phyloP scores from a whole-genome alignment of 805 yeast genomes.

The Wickerhamiella bombiphila region DNA sequence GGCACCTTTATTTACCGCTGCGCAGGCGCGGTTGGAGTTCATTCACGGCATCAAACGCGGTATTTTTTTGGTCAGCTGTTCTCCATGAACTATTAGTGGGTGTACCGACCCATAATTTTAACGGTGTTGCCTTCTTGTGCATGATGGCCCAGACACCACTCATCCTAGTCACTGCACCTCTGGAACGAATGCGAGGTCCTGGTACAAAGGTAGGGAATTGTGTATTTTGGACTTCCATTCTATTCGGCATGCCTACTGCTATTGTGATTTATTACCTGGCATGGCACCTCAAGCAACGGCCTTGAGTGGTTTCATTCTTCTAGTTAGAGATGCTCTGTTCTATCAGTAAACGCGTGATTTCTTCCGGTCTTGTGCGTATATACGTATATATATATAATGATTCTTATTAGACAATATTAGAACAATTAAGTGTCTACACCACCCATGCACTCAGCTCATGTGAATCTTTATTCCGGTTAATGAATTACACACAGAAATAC shows the following conservation, averaged over 20 bases:
- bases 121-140: conserved; percentile 32
- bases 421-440: no score
- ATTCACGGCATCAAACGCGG: conserved; percentile 23
- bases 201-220: conserved; percentile 32
- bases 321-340: no score
- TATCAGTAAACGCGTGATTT: no score
- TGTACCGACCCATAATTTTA: conserved; percentile 32
- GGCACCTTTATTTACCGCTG: conserved; percentile 31
- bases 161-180: conserved; percentile 28
- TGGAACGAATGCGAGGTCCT: conserved; percentile 29
- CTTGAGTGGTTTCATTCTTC: no score
- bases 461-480: no score
- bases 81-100: conserved; percentile 35
- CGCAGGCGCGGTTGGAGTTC: conserved; percentile 24
- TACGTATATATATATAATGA: no score
- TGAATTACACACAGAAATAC: no score
- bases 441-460: no score
- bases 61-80: conserved; percentile 31
- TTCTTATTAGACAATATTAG: no score
- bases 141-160: conserved; percentile 33
- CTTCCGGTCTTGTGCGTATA: no score
- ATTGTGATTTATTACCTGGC: conserved; percentile 31
- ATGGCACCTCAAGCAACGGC: no score
- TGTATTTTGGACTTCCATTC: conserved; percentile 32
- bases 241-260: conserved; percentile 34